Percentiles rank a stretch among this genome's conserved stretches.
phyloP scores from a whole-genome alignment of 2,329 filamentous ascomycete species.

The Ustulina deusta region DNA sequence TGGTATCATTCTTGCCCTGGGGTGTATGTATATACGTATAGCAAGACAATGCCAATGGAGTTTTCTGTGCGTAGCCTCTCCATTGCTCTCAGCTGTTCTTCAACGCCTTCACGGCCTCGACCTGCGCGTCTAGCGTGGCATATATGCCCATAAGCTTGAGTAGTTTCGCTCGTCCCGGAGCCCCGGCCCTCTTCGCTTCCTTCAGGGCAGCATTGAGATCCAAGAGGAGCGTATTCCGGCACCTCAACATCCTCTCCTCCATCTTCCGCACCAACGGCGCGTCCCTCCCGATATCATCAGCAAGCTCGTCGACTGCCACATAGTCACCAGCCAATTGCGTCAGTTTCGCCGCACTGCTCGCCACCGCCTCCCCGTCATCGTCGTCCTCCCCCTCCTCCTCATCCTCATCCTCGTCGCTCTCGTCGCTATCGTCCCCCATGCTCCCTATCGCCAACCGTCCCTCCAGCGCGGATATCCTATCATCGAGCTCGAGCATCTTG shows the following conservation, averaged over 20 bases:
- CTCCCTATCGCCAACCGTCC: conserved; percentile 68
- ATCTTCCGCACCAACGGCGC: conserved; percentile 64
- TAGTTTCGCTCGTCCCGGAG: conserved; percentile 58
- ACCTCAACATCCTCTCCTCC: conserved; percentile 64
- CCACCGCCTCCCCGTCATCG: conserved; percentile 53
- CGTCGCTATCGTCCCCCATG: conserved; percentile 45
- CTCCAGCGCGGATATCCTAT: conserved; percentile 72
- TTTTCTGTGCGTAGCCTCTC: not conserved
- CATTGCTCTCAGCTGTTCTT: conserved; percentile 52
- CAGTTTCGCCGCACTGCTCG: conserved; percentile 62
- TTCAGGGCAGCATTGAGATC: conserved; percentile 64
- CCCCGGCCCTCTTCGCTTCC: conserved; percentile 58
- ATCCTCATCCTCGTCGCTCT: conserved; percentile 57
- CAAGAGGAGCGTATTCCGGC: conserved; percentile 67
- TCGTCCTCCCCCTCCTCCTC: conserved; percentile 51
- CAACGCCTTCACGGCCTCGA: conserved; percentile 64
- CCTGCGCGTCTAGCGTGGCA: conserved; percentile 63
- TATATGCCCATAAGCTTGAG: conserved; percentile 67
- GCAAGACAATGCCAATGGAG: not conserved
- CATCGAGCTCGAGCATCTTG: conserved; percentile 75
- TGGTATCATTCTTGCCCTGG: not conserved
- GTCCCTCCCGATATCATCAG: conserved; percentile 60
- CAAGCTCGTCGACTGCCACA: conserved; percentile 56
- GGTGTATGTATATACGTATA: not conserved
- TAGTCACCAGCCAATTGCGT: conserved; percentile 61